Base-by-base conservation (phyloP, 768 basidiomycete species). In the Favolaschia claudopus region DNA sequence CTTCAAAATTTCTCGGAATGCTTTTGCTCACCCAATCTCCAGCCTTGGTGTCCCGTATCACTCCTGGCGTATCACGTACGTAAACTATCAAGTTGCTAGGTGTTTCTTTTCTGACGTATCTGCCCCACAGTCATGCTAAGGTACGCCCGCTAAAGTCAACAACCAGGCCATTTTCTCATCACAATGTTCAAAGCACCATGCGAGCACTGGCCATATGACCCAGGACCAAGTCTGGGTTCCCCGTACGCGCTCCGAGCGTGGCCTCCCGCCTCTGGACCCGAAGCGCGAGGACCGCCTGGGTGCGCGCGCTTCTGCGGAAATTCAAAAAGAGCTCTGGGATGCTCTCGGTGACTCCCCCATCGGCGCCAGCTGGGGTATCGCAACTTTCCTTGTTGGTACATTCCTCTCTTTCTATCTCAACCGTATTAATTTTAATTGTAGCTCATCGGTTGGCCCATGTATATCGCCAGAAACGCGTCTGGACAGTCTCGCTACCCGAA, bases 31-130 rank as follows among this genome's bases (percentile, higher is more conserved):
- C 37, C 53, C 49, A 46, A 56, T 34, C 32, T 69, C 37, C 61
- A 93, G 92, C 50, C 85, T 97, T 56, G 89, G 95, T 42, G 96
- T 98, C 15, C 96, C 96, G 5, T 99, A 94, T 76, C 94, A 97
- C 72, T 91, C 93, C 7, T 98, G 96, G 96, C 85, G 93, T 62
- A 92, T 96, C 70, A 90, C 89, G 3, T 96, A 99, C 72, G 93
- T n/a, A n/a, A n/a, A n/a, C n/a, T n/a, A n/a, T n/a, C n/a, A n/a
- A n/a, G n/a, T n/a, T n/a, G n/a, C n/a, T n/a, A n/a, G n/a, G n/a
- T n/a, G n/a, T n/a, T n/a, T n/a, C n/a, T n/a, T n/a, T n/a, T n/a
- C n/a, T n/a, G n/a, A n/a, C n/a, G n/a, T n/a, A n/a, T n/a, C n/a
- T n/a, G n/a, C n/a, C n/a, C n/a, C n/a, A n/a, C n/a, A n/a, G n/a